phyloP scores from a whole-genome alignment of 23 red algal genomes.

The Gracilaria domingensis region DNA sequence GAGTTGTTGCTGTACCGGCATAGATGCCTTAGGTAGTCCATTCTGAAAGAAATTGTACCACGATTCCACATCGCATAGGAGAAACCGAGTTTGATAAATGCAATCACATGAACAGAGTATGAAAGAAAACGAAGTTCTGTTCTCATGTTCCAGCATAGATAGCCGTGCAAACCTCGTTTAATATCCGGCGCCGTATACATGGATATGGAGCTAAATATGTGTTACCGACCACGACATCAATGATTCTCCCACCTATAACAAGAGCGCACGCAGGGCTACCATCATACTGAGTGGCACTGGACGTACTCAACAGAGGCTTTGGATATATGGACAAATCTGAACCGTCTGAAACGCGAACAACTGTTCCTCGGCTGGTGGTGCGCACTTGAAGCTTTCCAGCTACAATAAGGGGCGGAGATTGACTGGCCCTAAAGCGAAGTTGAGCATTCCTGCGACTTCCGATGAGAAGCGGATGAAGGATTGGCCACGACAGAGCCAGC shows the following conservation, averaged over 20 bases:
- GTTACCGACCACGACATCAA: constrained; percentile 4
- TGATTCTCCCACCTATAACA: constrained; percentile 13
- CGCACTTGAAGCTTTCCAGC: constrained; percentile 13
- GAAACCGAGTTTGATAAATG: no score
- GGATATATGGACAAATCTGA: background rate
- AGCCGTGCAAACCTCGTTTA: constrained; percentile 5
- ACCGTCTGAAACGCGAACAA: constrained; percentile 24
- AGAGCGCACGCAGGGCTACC: background rate
- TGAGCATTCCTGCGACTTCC: constrained; percentile 21
- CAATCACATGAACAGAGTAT: no score
- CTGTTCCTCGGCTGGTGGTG: background rate
- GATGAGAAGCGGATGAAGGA: constrained; percentile 12
- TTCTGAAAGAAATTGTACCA: no score
- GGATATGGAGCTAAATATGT: background rate
- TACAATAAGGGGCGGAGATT: background rate
- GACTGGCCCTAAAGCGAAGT: constrained; percentile 5
- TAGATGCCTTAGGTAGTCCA: no score
- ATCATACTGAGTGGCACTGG: background rate
- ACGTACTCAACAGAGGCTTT: background rate
- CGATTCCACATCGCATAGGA: background rate
- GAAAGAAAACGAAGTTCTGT: background rate
- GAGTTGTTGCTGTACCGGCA: no score
- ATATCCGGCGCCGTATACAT: background rate
- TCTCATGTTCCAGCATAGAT: background rate
- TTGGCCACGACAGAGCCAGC: background rate